These are phyloP conservation scores for Erucastrum elatum DNA, from an alignment of 345 rosid genomes.

Conservation along the genomic window DNA sequence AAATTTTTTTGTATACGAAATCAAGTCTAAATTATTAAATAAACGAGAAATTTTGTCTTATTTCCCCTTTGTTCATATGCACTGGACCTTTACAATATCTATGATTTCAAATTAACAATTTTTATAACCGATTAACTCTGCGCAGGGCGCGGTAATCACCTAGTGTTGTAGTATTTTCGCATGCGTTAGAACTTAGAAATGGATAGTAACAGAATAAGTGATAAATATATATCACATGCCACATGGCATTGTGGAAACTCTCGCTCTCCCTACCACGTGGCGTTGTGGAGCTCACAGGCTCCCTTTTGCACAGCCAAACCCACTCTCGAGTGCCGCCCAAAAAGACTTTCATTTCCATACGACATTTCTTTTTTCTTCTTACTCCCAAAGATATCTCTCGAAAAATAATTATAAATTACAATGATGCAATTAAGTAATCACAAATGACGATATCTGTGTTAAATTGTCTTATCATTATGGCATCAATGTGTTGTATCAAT, in stretches of 20 bases:
- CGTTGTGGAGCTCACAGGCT: not conserved
- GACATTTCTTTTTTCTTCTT: conserved; percentile 4
- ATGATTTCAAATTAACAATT: no score
- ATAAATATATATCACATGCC: not conserved
- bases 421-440: not conserved
- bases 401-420: not conserved
- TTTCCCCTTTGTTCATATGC: no score
- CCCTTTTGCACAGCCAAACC: conserved; percentile 23
- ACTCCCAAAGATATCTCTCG: not conserved
- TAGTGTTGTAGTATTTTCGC: not conserved
- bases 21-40: no score
- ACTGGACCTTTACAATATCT: no score
- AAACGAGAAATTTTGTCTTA: no score
- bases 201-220: conserved; percentile 19
- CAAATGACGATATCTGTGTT: not conserved
- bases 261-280: conserved; percentile 15
- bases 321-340: conserved; percentile 25
- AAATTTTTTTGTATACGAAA: no score
- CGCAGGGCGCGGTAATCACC: no score
- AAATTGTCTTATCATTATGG: not conserved
- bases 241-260: not conserved
- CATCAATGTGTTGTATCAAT: conserved; percentile 9
- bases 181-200: conserved; percentile 13
- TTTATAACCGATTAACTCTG: no score
- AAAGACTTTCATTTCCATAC: conserved; percentile 18